Conservation (phyloP, 164 flowering plant species). For the Chimonanthus salicifolius region DNA sequence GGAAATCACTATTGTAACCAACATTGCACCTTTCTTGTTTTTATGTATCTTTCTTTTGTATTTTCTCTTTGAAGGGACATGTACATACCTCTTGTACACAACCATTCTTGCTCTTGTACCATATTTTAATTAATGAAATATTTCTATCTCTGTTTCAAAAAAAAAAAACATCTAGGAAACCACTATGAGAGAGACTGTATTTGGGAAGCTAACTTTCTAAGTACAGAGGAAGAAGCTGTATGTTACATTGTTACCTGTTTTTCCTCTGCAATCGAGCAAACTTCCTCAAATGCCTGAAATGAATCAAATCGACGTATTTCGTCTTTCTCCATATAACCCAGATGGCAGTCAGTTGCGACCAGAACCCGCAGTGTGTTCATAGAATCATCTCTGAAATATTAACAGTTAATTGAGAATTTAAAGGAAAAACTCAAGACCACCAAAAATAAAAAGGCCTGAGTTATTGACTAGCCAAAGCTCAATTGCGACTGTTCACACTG, state of each 20-base stretch:
- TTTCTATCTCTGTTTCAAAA: too few species aligned
- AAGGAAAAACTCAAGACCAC: not conserved
- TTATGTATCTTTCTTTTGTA: too few species aligned
- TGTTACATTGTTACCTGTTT: conserved; percentile 68
- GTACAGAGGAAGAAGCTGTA: not conserved
- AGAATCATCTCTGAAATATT: conserved; percentile 53
- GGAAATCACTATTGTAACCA: too few species aligned
- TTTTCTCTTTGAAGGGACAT: too few species aligned
- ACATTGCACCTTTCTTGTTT: too few species aligned
- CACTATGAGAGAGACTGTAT: too few species aligned
- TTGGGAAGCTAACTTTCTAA: not conserved
- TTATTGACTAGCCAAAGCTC: not conserved
- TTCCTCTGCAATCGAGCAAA: conserved; percentile 89
- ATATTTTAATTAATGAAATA: too few species aligned
- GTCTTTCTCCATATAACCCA: conserved; percentile 98
- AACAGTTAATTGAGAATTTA: not conserved
- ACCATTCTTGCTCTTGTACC: too few species aligned
- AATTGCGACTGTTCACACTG: not conserved
- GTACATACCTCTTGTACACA: too few species aligned
- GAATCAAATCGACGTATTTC: conserved; percentile 93
- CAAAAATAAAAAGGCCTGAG: not conserved
- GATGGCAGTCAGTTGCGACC: conserved; percentile 95
- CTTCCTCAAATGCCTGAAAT: conserved; percentile 92
- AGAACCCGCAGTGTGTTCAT: conserved; percentile 67
- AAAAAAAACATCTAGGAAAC: too few species aligned